phyloP scores from a whole-genome alignment of 768 basidiomycete genomes.

The Leccinum incarnatum region DNA sequence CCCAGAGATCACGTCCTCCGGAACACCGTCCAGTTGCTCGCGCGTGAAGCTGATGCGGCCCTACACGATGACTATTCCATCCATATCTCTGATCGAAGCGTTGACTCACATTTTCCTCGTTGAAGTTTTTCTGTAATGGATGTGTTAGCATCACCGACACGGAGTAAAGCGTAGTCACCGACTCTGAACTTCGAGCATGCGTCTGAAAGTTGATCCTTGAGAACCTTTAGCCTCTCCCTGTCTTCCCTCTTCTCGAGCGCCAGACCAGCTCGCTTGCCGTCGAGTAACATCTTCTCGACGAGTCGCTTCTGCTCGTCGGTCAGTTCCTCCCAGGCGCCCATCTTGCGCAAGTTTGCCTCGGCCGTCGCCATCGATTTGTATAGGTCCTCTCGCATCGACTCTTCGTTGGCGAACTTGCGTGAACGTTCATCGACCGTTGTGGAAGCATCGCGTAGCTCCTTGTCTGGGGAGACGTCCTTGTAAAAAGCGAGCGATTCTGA shows the following conservation, averaged over 20 bases:
- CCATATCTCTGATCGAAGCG: not conserved
- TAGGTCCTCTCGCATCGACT: conserved; percentile 79
- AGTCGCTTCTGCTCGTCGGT: conserved; percentile 68
- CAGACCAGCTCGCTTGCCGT: conserved; percentile 78
- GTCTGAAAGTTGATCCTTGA: conserved; percentile 78
- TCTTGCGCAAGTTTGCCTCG: conserved; percentile 61
- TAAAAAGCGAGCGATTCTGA: conserved; percentile 72
- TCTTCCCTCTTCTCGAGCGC: conserved; percentile 61
- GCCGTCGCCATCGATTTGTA: conserved; percentile 71
- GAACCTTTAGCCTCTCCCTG: conserved; percentile 48
- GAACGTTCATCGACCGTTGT: conserved; percentile 69
- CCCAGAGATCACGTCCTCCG: conserved; percentile 72
- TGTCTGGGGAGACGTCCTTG: conserved; percentile 73
- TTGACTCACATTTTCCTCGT: conserved; percentile 71
- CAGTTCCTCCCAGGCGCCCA: conserved; percentile 60
- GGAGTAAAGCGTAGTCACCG: conserved; percentile 25
- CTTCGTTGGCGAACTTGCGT: conserved; percentile 71
- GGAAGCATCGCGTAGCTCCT: conserved; percentile 79
- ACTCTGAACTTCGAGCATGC: conserved; percentile 78
- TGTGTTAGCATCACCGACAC: not conserved
- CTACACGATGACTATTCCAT: conserved; percentile 33
- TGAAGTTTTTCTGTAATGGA: conserved; percentile 67
- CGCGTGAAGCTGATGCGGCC: conserved; percentile 60
- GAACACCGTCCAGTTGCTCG: conserved; percentile 81
- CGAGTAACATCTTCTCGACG: conserved; percentile 78